Conservation (phyloP, 306 rosid genomes). For the Ammopiptanthus mongolicus region DNA sequence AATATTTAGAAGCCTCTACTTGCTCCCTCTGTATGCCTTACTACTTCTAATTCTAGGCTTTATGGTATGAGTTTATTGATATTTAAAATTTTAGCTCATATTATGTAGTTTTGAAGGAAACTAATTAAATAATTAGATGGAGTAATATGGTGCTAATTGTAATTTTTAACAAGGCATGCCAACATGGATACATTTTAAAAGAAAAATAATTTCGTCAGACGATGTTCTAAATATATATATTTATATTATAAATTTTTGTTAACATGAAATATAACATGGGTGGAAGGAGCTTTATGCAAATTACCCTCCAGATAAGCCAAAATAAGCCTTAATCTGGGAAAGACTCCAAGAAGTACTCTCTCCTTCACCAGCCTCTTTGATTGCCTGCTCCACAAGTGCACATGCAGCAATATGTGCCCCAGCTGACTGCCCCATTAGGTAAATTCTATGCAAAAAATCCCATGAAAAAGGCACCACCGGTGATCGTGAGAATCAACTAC, state of each 20-base stretch:
- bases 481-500: constrained; percentile 6
- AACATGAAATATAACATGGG: not conserved
- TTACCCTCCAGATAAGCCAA: constrained; percentile 98
- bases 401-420: constrained; percentile 98
- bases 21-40: no score
- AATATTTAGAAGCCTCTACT: no score
- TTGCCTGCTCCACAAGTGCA: constrained; percentile 73
- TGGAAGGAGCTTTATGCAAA: not conserved
- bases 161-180: no score
- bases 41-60: no score
- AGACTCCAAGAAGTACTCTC: constrained; percentile 76
- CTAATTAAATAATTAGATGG: no score
- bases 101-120: no score
- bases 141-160: no score
- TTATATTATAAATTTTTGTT: not conserved
- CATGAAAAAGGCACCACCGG: constrained; percentile 10
- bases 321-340: constrained; percentile 79
- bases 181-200: no score
- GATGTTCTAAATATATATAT: no score
- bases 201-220: no score
- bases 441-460: constrained; percentile 48
- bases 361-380: constrained; percentile 89
- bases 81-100: no score
- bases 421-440: constrained; percentile 97
- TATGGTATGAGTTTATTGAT: no score